phyloP scores from a whole-genome alignment of 1,139 yeast genomes.

The Meyerozyma carpophila region DNA sequence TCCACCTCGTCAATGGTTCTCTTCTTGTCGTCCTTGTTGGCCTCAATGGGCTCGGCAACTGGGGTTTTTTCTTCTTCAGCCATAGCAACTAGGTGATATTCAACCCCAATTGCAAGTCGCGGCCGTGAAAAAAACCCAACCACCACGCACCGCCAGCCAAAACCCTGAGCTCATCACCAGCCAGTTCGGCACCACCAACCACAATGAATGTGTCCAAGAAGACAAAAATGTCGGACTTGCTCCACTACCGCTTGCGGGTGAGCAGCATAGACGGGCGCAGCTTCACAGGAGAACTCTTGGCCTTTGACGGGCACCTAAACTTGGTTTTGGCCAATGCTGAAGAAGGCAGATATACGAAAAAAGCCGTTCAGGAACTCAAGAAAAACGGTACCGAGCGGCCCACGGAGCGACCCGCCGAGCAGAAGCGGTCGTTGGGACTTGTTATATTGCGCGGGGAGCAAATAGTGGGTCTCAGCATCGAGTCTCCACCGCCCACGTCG shows the following conservation, averaged over 20 bases:
- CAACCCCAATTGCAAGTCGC: background rate
- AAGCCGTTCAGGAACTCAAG: slow-evolving; percentile 40
- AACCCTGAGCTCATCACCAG: background rate
- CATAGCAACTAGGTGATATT: slow-evolving; percentile 1
- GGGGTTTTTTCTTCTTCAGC: slow-evolving; percentile 5
- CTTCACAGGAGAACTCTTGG: slow-evolving; percentile 73
- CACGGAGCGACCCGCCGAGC: slow-evolving; percentile 35
- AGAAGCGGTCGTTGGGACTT: slow-evolving; percentile 72
- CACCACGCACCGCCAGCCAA: background rate
- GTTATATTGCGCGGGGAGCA: slow-evolving; percentile 86
- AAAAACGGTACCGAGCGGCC: slow-evolving; percentile 17
- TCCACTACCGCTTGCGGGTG: slow-evolving; percentile 70
- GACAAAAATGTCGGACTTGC: slow-evolving; percentile 60
- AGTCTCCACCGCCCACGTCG: slow-evolving; percentile 65
- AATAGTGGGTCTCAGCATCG: slow-evolving; percentile 77
- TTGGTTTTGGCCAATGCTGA: slow-evolving; percentile 80
- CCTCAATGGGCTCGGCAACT: slow-evolving; percentile 4
- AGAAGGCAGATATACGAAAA: slow-evolving; percentile 72
- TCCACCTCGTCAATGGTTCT: slow-evolving; percentile 4
- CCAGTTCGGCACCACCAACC: background rate
- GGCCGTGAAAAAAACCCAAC: background rate
- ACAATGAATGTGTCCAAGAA: slow-evolving; percentile 27
- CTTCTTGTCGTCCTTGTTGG: slow-evolving; percentile 6
- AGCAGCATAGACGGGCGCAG: slow-evolving; percentile 71
- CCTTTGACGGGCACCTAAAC: slow-evolving; percentile 89